Percentiles rank a stretch among this genome's conserved stretches.
These are phyloP conservation scores for Paramecium primaurelia DNA, from an alignment of 73 alveolate genomes.

Conservation along the genomic window DNA sequence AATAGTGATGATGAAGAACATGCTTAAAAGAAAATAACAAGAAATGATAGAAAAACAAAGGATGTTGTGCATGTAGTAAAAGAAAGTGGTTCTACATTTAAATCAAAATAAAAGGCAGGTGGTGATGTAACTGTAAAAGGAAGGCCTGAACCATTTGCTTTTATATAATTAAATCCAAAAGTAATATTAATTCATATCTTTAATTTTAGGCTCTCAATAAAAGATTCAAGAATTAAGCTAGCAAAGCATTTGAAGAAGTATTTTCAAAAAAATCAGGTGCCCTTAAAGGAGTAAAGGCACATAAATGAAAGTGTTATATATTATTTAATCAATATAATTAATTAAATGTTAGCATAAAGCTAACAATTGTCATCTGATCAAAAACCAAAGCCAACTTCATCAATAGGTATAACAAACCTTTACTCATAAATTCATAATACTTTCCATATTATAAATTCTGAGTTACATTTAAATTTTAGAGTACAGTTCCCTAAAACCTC, in stretches of 20 bases:
- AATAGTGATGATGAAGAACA: constrained; percentile 42
- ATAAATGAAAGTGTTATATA: background rate
- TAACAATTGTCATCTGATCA: constrained; percentile 8
- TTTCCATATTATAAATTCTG: background rate
- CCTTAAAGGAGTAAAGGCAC: constrained; percentile 56
- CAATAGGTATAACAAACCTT: background rate
- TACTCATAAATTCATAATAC: background rate
- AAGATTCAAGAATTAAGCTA: constrained; percentile 52
- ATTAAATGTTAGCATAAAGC: constrained; percentile 19
- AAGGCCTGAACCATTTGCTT: constrained; percentile 65
- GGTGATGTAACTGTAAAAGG: constrained; percentile 60
- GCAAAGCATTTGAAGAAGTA: constrained; percentile 55
- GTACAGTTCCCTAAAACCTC: constrained; percentile 9
- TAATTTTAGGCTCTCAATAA: constrained; percentile 54
- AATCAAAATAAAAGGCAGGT: constrained; percentile 53
- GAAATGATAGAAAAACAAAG: constrained; percentile 11
- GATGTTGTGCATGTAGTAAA: constrained; percentile 40
- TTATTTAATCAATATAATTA: background rate
- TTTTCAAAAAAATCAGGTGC: constrained; percentile 48
- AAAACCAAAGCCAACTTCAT: background rate
- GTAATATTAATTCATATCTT: background rate
- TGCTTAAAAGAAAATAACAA: background rate
- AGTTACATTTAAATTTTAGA: background rate
- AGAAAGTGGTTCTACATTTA: constrained; percentile 53
- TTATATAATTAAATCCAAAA: constrained; percentile 61